phyloP scores from a whole-genome alignment of 805 yeast species.

The Ogataea naganishii region DNA sequence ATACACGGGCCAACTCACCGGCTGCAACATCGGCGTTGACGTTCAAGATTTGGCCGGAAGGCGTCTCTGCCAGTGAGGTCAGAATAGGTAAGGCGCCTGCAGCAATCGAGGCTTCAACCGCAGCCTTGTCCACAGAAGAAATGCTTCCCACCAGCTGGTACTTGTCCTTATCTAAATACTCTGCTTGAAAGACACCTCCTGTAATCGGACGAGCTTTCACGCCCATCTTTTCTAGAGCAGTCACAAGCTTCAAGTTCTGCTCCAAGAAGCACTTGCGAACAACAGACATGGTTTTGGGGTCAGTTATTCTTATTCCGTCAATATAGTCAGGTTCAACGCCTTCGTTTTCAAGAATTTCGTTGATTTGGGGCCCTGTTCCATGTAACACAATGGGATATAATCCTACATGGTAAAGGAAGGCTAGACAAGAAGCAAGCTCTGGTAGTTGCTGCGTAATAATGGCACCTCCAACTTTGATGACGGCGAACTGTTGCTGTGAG shows the following conservation, averaged over 20 bases:
- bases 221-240: slow-evolving; percentile 93
- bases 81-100: slow-evolving; percentile 96
- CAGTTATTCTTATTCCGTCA: slow-evolving; percentile 95
- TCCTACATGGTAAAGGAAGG: slow-evolving; percentile 95
- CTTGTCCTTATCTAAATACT: slow-evolving; percentile 81
- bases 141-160: slow-evolving; percentile 91
- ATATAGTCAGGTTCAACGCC: slow-evolving; percentile 94
- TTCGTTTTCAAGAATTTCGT: slow-evolving; percentile 83
- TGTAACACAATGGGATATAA: slow-evolving; percentile 93
- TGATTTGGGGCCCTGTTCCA: slow-evolving; percentile 99
- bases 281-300: slow-evolving; percentile 88
- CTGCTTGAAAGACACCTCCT: slow-evolving; percentile 93
- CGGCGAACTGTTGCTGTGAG: slow-evolving; percentile 94
- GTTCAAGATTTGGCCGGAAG: slow-evolving; percentile 92
- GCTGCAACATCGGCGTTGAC: slow-evolving; percentile 99
- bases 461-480: slow-evolving; percentile 98
- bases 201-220: slow-evolving; percentile 98
- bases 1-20: slow-evolving; percentile 92
- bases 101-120: slow-evolving; percentile 87
- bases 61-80: slow-evolving; percentile 94
- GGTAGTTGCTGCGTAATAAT: slow-evolving; percentile 91
- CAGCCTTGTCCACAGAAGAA: slow-evolving; percentile 75
- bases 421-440: slow-evolving; percentile 90
- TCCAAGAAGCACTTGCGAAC: slow-evolving; percentile 93
- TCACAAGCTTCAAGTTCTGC: slow-evolving; percentile 89